Evolutionary conservation across 2,329 filamentous ascomycete species (phyloP).

Genomic region (Macroventuria anomochaeta): DNA sequence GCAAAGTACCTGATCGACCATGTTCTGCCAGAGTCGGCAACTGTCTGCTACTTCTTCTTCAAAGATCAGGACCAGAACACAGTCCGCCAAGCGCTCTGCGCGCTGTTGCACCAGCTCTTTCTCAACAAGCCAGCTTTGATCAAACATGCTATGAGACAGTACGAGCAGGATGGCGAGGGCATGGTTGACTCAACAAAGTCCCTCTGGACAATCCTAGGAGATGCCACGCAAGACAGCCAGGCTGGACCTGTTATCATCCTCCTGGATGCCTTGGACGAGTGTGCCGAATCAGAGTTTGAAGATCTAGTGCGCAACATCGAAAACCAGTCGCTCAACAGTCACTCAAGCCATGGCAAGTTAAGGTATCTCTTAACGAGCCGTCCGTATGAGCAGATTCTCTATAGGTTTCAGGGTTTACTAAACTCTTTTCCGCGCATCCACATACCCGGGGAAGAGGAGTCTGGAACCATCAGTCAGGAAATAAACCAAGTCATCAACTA

Average conservation of each 20-base stretch:
- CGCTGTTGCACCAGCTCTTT: slow-evolving; percentile 30
- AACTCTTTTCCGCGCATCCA: slow-evolving; percentile 23
- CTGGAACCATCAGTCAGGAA: slow-evolving; percentile 27
- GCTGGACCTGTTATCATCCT: slow-evolving; percentile 25
- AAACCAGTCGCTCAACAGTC: slow-evolving; percentile 13
- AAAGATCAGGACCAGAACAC: slow-evolving; percentile 29
- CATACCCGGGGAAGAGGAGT: slow-evolving; percentile 31
- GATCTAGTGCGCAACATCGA: slow-evolving; percentile 24
- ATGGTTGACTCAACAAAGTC: slow-evolving; percentile 26
- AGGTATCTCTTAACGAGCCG: slow-evolving; percentile 28
- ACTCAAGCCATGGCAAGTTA: slow-evolving; percentile 12
- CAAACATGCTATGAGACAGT: slow-evolving; percentile 23
- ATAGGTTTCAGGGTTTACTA: slow-evolving; percentile 12
- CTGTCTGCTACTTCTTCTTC: slow-evolving; percentile 34
- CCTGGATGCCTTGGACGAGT: slow-evolving; percentile 29
- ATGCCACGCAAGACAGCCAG: slow-evolving; percentile 18
- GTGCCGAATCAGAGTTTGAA: slow-evolving; percentile 21
- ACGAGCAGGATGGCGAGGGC: slow-evolving; percentile 18
- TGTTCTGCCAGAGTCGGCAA: slow-evolving; percentile 20
- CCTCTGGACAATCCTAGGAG: slow-evolving; percentile 22
- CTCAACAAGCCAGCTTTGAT: slow-evolving; percentile 22
- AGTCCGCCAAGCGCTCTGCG: slow-evolving; percentile 29
- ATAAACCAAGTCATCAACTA: slow-evolving; percentile 25
- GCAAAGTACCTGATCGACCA: slow-evolving; percentile 28
- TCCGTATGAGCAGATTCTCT: slow-evolving; percentile 27